phyloP scores from a whole-genome alignment of 169 alveolate species.

The Cyclospora cayetanensis region DNA sequence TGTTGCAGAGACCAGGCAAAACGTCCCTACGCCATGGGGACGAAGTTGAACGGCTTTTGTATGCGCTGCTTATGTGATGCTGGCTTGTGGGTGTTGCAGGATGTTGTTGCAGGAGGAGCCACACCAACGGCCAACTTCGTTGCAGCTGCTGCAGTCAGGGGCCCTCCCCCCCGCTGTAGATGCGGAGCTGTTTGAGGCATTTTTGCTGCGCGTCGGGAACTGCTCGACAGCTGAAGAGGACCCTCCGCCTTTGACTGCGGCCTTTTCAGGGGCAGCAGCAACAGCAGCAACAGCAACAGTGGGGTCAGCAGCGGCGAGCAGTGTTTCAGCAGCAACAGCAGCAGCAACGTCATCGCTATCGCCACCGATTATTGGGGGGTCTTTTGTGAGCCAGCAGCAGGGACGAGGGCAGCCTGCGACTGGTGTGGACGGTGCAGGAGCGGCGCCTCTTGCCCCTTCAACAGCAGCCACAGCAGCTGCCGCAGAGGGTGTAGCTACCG shows the following conservation, averaged over 20 bases:
- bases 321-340: neutral
- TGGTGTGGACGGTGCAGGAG: neutral
- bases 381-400: neutral
- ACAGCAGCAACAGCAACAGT: neutral
- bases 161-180: slow-evolving; percentile 69
- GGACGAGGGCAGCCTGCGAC: neutral
- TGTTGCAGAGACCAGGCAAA: too few species aligned
- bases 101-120: slow-evolving; percentile 59
- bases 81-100: slow-evolving; percentile 59
- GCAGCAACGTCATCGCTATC: neutral
- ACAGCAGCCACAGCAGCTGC: neutral
- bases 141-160: slow-evolving; percentile 61
- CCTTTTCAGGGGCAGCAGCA: neutral
- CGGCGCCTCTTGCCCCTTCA: neutral
- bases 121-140: slow-evolving; percentile 28
- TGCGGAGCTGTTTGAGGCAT: slow-evolving; percentile 57
- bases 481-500: neutral
- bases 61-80: too few species aligned
- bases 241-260: neutral
- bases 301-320: slow-evolving; percentile 13
- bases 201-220: slow-evolving; percentile 50
- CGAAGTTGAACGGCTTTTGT: too few species aligned
- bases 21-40: too few species aligned
- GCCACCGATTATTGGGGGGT: neutral
- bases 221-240: slow-evolving; percentile 51